Evolutionary conservation across 2,329 filamentous ascomycete genomes (phyloP), one percentile per base, ranked within the genome.

Genomic region (Geosmithia putterillii): DNA sequence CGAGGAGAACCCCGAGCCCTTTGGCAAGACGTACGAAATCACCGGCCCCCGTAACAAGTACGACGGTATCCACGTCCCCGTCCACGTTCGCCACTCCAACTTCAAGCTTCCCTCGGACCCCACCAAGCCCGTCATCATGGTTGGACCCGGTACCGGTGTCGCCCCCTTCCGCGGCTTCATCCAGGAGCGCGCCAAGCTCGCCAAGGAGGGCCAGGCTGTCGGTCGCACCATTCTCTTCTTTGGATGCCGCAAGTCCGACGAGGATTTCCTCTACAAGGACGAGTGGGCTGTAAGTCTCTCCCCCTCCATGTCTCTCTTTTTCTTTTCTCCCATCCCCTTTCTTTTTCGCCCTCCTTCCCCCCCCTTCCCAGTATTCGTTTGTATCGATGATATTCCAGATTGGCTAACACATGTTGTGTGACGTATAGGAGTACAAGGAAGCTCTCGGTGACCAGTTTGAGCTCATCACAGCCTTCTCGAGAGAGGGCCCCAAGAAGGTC

Each of bases 61-160:
- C 63, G 86, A 95, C 55, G 90, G 90, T 47, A 82, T 95, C 47
- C 89, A 94, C 57, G 83, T 96, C 20, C 92, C 92, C 3, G 86
- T 98, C 14, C 92, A 98, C 59, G 81, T 98, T 46, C 86, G 92
- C 50, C 90, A 95, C 67, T 96, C 92, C 50, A 98, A 96, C 71
- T 98, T 98, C 78, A 96, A 96, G 71, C 78, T 98, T 23, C 92
- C 92, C 8, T 95, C 92, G 15, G 89, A 98, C 56, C 88, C 92
- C 4, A 79, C 83, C 41, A 94, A 94, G 66, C 92, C 92, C 23
- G 71, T 98, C 54, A 94, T 98, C 62, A 89, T 95, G 81, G 79
- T 96, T 53, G 92, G 92, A 20, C 92, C 92, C 12, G 92, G 92
- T 58, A 96, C 92, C 43, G 92, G 92, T 70, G 88, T 95, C 44